These are phyloP conservation scores for Sporisorium reilianum DNA, from an alignment of 1,284 basidiomycete species.

Conservation along the genomic window DNA sequence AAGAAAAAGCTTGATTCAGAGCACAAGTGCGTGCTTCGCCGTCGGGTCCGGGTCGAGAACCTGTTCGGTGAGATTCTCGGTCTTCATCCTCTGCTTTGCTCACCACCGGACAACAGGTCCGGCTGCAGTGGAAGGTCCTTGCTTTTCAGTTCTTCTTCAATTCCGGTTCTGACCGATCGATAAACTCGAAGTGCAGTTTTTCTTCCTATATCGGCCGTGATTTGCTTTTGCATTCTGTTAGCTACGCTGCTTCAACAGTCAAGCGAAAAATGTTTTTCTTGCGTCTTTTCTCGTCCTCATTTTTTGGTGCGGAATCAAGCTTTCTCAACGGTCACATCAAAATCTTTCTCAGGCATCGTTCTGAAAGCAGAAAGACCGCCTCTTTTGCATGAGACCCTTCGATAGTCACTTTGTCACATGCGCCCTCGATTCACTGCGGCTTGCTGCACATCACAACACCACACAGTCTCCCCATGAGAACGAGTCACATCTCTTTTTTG, in stretches of 20 bases:
- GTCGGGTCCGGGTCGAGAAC: slow-evolving; percentile 7
- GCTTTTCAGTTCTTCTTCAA: neutral
- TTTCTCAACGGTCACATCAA: too few species aligned
- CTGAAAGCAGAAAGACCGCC: too few species aligned
- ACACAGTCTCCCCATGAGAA: neutral
- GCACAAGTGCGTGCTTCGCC: slow-evolving; percentile 8
- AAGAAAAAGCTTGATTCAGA: neutral
- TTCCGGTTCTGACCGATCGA: slow-evolving; percentile 54
- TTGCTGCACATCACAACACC: neutral
- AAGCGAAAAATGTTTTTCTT: neutral
- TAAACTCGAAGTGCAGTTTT: slow-evolving; percentile 2
- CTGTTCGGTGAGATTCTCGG: slow-evolving; percentile 30
- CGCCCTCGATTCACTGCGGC: neutral
- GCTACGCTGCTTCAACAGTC: neutral
- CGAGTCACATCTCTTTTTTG: slow-evolving; percentile 5
- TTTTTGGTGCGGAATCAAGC: neutral
- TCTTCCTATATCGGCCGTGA: neutral
- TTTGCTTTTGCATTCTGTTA: neutral
- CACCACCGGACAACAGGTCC: neutral
- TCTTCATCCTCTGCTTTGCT: slow-evolving; percentile 12
- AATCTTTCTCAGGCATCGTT: too few species aligned
- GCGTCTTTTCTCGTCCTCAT: slow-evolving; percentile 2
- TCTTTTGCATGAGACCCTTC: too few species aligned
- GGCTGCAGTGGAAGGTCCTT: neutral
- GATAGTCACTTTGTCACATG: neutral